phyloP scores from a whole-genome alignment of 2,329 filamentous ascomycete genomes.

The Pseudogymnoascus sp. region DNA sequence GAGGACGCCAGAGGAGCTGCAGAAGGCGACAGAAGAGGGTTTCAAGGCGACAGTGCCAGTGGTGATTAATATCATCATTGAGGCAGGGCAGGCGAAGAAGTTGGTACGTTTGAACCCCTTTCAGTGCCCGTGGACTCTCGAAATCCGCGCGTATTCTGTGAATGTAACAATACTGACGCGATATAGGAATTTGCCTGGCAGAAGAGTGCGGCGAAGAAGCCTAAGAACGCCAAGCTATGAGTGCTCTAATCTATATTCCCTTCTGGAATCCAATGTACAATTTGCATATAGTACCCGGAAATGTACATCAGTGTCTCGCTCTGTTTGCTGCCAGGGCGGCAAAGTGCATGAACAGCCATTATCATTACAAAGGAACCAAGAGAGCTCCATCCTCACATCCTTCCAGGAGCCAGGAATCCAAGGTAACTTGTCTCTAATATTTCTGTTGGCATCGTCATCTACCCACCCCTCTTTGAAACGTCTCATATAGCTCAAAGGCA shows the following conservation, averaged over 20 bases:
- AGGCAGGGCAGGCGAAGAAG: constrained; percentile 39
- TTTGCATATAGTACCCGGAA: neutral
- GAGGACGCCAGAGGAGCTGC: constrained; percentile 42
- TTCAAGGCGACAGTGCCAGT: constrained; percentile 40
- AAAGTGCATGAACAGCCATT: constrained; percentile 1
- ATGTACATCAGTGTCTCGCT: neutral
- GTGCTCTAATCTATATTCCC: neutral
- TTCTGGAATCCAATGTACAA: neutral
- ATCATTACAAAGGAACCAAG: neutral
- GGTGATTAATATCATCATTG: constrained; percentile 48
- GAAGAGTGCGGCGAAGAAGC: constrained; percentile 24
- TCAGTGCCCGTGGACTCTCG: neutral
- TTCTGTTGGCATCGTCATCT: constrained; percentile 2
- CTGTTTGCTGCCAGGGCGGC: neutral
- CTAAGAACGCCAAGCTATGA: constrained; percentile 14
- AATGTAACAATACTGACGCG: constrained; percentile 2
- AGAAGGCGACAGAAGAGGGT: constrained; percentile 41
- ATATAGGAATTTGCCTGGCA: constrained; percentile 27
- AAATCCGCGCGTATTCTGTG: neutral
- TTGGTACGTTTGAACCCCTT: constrained; percentile 19
- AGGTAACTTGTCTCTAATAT: neutral
- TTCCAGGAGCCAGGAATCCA: neutral
- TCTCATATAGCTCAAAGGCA: neutral
- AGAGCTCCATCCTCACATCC: neutral
- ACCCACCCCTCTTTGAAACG: neutral